Conservation (phyloP, 2,329 filamentous ascomycete species). For the Neopestalotiopsis sp. region DNA sequence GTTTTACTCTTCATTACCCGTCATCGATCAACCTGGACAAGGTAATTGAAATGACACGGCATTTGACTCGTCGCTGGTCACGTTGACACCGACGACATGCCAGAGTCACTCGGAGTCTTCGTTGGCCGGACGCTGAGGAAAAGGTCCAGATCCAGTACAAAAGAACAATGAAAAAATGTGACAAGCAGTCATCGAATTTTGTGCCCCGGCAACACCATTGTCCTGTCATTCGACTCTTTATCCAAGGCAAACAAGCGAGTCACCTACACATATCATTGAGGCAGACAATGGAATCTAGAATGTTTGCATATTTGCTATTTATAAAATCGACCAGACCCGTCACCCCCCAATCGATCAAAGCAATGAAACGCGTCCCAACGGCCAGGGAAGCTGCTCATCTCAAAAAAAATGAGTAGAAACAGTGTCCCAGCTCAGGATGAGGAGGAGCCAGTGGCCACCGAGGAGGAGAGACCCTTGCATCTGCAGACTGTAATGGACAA, state of each 20-base stretch:
- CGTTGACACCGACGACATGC: too few species aligned
- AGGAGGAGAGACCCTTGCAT: neutral
- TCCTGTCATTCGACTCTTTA: neutral
- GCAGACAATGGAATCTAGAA: neutral
- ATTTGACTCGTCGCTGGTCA: too few species aligned
- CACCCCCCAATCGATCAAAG: neutral
- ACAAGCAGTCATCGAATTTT: neutral
- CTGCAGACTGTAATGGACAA: too few species aligned
- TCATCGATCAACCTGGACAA: too few species aligned
- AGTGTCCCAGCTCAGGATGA: neutral
- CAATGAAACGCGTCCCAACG: neutral
- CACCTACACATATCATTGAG: neutral
- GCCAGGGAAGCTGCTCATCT: neutral
- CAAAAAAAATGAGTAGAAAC: neutral
- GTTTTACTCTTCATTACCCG: too few species aligned
- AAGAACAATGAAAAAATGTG: neutral
- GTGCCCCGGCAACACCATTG: neutral
- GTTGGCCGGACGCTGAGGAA: neutral
- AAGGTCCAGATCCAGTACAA: neutral
- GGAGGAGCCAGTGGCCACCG: neutral
- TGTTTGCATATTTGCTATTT: neutral
- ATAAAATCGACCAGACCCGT: neutral
- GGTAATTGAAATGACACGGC: too few species aligned
- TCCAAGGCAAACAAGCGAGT: neutral
- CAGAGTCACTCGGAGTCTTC: too few species aligned